Evolutionary conservation across 31 red algal genomes (phyloP), one percentile per base, ranked within the genome.

Genomic region (Bonnemaisonia californica): DNA sequence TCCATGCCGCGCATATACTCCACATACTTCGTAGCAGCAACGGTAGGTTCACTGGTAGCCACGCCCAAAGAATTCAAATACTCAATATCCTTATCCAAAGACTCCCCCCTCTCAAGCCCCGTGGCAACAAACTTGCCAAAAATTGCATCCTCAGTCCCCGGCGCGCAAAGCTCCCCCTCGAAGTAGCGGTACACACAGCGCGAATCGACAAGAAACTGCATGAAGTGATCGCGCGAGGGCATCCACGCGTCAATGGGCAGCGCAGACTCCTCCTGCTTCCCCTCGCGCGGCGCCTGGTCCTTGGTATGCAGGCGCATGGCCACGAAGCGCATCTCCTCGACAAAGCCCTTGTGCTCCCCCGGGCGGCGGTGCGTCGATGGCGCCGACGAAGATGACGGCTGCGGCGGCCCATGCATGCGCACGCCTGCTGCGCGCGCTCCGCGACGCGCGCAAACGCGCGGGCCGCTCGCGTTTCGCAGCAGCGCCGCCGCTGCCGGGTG

Each of bases 241-340:
- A 73, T 48, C 92, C 89, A 94, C 18, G 86, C 88, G 27, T 91
- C 56, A 64, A 98, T 98, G 40, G 95, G 95, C 1, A 98, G 67
- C 3, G 91, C 92, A 2, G 81, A 88, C 37, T 87, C 76, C 89
- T 98, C 95, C 68, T 85, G 71, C 61, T 85, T 48, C 0, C 95
- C 95, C 84, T 98, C 95, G 29, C 87, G 65, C n/a, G 88, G 88
- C 4, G 95, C 95, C 77, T 98, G 95, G 62, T 98, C 95, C 77
- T 95, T 98, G 54, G 95, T 98, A 64, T 98, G 95, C 18, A 98
- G 85, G 16, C 89, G 79, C 95, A 98, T 98, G 54, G 95, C 95
- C 34, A 98, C 95, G 55, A 98, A 82, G 54, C 95, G 84, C 95
- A 98, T 98, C 85, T 98, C 95, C 42, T 98, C 86, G 3, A 98